Evolutionary conservation across 129 eudicot genomes (phyloP), one percentile per base, ranked within the genome.

Genomic region (Artemisia annua): DNA sequence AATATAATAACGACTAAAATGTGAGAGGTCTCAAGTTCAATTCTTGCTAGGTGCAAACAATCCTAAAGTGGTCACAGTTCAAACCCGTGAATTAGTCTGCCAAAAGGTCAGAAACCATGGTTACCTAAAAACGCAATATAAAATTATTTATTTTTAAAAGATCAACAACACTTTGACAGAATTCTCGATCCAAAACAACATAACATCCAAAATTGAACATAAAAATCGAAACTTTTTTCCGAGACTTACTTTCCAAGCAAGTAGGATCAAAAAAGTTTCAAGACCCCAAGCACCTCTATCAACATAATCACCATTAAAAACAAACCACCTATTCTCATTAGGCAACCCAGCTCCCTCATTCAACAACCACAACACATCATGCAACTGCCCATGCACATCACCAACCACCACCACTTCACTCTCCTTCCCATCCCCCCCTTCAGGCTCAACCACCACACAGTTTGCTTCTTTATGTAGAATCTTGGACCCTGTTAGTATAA

Each of bases 221-320:
- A 13, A 35, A 39, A 63, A 22, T 15, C 7, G n/a, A 17, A 28
- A 53, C 13, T 26, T 32, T 32, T 32, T 20, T 20, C 43, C 43
- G 7, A 32, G 2, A 78, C 78, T 71, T 84, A 94, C 98, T 93
- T 94, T 94, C 98, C 98, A 94, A 78, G 97, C 93, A 57, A 94
- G 67, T 48, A 94, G 56, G 10, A 88, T 56, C 10, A 94, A 73
- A 30, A 87, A 94, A 6, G 96, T 91, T 73, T 94, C 98, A 69
- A 94, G 93, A 0, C 98, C 98, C 98, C 98, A 94, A 63, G 98
- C 98, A 13, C 98, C 98, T 69, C 98, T 72, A 70, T 94, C 98
- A 24, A 94, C 98, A 83, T 94, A 94, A 88, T 94, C 98, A 11
- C 98, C 98, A 81, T 94, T 94, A 66, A 94, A 94, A 63, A 94